Base-by-base conservation (phyloP, 495 filamentous ascomycete genomes). In the Aspergillus sparsus region DNA sequence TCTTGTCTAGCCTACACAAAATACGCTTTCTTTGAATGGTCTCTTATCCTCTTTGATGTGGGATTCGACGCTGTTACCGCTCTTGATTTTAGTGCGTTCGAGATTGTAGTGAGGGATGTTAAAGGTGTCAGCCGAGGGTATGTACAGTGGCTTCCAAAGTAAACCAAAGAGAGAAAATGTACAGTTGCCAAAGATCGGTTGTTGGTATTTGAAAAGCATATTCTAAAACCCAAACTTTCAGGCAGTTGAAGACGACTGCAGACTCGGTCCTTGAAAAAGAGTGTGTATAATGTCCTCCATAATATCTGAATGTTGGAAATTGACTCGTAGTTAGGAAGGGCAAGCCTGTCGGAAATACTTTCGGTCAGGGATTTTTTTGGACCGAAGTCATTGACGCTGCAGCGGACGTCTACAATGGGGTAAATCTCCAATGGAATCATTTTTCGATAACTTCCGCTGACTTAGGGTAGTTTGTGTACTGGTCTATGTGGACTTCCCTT, bases 21-120 rank as follows among this genome's bases (percentile, higher is more conserved):
- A 41, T 99, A 99, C 73, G 86, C 94, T 50, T 96, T 99, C 77
- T 96, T 98, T 73, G 94, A 99, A 72, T 99, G 94, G 94, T 82
- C 92, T 33, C 79, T 98, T 46, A 92, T 99, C 67, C 75, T 98
- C 58, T 91, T 96, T 71, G 94, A 99, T 74, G 91, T 99, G 49
- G 93, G 83, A 13, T 99, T 98, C 74, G 94, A 99, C 78, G 92
- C 95, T 37, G 88, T 98, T 56, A 98, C 94, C 9, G 90, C 90
- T n/a, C 75, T 97, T 55, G 94, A 99, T 73, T 99, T 98, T 78
- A 83, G 87, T 42, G 86, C 85, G 27, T 89, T 99, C 69, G 93
- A 99, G 71, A 74, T 99, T 62, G 84, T 92, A 67, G 80, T 99
- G 57, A 88, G 83, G 73, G 94, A 99, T 80, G 81, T 91, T 42